Conservation (phyloP, 208 protist species). For the Leishmania gerbilli region DNA sequence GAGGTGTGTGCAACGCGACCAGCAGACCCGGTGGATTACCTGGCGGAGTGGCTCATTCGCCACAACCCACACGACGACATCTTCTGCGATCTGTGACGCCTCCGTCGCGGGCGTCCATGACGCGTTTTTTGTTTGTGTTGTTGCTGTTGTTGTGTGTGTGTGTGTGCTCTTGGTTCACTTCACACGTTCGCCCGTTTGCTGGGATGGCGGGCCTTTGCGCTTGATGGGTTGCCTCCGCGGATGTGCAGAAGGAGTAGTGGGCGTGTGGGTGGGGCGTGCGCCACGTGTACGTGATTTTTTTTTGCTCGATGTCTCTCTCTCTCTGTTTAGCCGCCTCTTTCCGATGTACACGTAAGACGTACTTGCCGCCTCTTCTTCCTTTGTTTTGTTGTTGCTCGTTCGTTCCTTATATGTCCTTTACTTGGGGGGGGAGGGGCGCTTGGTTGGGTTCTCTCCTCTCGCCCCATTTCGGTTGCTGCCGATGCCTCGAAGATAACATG, state of each 20-base stretch:
- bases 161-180: background rate
- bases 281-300: background rate
- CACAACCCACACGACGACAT: conserved; percentile 92
- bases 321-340: background rate
- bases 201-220: no score
- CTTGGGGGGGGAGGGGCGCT: background rate
- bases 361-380: background rate
- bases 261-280: background rate
- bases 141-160: background rate
- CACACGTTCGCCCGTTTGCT: no score
- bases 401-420: background rate
- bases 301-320: no score
- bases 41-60: conserved; percentile 92
- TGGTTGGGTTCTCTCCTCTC: background rate
- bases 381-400: background rate
- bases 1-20: conserved; percentile 91
- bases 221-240: no score
- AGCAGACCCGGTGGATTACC: conserved; percentile 94
- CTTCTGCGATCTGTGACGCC: conserved; percentile 45
- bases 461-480: background rate
- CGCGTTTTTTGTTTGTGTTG: background rate
- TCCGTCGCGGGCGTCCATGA: background rate
- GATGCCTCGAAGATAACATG: background rate
- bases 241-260: background rate
- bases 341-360: conserved; percentile 2